These are phyloP conservation scores for Tolypocladium sp. DNA, from an alignment of 2,329 filamentous ascomycete species.

Conservation along the genomic window DNA sequence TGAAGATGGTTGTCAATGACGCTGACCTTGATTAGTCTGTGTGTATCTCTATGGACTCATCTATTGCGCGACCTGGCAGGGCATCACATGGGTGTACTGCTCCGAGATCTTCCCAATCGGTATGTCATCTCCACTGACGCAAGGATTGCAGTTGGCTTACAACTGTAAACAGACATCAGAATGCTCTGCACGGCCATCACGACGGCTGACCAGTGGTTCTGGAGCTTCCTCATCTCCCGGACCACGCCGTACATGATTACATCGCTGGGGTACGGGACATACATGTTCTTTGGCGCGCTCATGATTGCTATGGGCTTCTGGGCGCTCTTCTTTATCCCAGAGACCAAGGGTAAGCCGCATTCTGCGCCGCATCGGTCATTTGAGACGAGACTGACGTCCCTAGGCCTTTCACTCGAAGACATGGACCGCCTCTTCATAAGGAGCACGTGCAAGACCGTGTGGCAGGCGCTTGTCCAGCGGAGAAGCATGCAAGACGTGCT, in stretches of 20 bases:
- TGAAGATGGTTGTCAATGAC: neutral
- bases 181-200: constrained; percentile 25
- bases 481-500: neutral
- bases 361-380: neutral
- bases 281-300: constrained; percentile 41
- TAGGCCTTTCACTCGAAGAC: constrained; percentile 34
- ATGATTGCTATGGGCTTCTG: constrained; percentile 35
- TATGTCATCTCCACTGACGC: neutral
- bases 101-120: constrained; percentile 34
- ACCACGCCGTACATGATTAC: constrained; percentile 32
- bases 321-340: constrained; percentile 39
- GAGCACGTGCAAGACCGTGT: constrained; percentile 17
- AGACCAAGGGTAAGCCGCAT: constrained; percentile 33
- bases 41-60: constrained; percentile 33
- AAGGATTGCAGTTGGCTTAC: neutral
- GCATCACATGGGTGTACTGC: constrained; percentile 34
- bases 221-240: constrained; percentile 29
- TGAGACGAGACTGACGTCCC: neutral
- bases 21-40: constrained; percentile 7
- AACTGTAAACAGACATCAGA: constrained; percentile 16
- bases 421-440: constrained; percentile 29
- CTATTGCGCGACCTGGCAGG: constrained; percentile 31
- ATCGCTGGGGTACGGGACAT: constrained; percentile 36
- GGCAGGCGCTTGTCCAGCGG: constrained; percentile 1
- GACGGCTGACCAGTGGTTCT: constrained; percentile 27